phyloP scores from a whole-genome alignment of 2,329 filamentous ascomycete genomes.

The Fusarium paranaense region DNA sequence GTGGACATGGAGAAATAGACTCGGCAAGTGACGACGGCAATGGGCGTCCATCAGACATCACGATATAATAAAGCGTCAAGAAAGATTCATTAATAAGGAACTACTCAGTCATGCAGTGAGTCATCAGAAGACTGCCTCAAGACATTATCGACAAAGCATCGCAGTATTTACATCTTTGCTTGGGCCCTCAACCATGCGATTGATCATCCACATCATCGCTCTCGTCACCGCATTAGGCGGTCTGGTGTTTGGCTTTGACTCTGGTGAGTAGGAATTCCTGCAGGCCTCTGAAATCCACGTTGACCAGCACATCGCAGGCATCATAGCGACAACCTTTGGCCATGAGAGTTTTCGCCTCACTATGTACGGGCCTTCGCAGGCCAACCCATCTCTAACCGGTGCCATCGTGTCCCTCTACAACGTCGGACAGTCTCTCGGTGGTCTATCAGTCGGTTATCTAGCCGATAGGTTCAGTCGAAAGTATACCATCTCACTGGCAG shows the following conservation, averaged over 20 bases:
- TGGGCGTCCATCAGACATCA: neutral
- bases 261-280: neutral
- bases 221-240: conserved; percentile 4
- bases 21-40: neutral
- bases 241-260: conserved; percentile 4
- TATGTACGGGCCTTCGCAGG: conserved; percentile 1
- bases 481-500: conserved; percentile 32
- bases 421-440: conserved; percentile 48
- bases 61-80: neutral
- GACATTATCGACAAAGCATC: neutral
- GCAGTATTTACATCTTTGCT: neutral
- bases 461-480: conserved; percentile 44
- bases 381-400: neutral
- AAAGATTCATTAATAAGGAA: neutral
- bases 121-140: neutral
- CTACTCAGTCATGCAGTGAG: neutral
- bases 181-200: neutral
- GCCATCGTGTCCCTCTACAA: conserved; percentile 44
- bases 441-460: conserved; percentile 45
- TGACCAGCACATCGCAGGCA: neutral
- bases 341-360: conserved; percentile 1
- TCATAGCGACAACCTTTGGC: conserved; percentile 9
- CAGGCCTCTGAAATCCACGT: fast-evolving
- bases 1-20: neutral
- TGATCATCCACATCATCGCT: neutral